Evolutionary conservation across 768 basidiomycete species (phyloP).

Genomic region (Baorangia bicolor): DNA sequence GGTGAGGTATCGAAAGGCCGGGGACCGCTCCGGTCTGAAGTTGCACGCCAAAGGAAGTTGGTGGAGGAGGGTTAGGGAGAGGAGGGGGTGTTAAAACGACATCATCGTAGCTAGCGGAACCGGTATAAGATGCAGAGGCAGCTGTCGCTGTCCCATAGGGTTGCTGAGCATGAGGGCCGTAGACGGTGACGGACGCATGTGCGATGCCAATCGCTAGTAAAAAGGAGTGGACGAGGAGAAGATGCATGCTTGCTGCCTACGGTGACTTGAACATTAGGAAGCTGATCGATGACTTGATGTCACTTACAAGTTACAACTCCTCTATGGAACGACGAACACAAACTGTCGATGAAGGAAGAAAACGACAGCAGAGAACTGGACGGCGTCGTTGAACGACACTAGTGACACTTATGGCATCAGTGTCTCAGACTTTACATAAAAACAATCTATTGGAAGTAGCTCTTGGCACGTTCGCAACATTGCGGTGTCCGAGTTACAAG

Average conservation of each 20-base stretch:
- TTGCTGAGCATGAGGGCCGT: slow-evolving; percentile 26
- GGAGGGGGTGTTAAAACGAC: slow-evolving; percentile 50
- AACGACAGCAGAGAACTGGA: background rate
- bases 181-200: slow-evolving; percentile 14
- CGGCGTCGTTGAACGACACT: background rate
- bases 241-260: slow-evolving; percentile 15
- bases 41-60: slow-evolving; percentile 42
- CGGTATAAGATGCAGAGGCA: slow-evolving; percentile 42
- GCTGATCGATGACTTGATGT: background rate
- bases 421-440: background rate
- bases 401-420: background rate
- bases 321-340: background rate
- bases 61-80: slow-evolving; percentile 44
- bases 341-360: background rate
- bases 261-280: background rate
- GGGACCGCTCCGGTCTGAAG: slow-evolving; percentile 32
- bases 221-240: slow-evolving; percentile 27
- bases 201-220: slow-evolving; percentile 9
- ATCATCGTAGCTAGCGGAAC: slow-evolving; percentile 52
- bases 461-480: no score
- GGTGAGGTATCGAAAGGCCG: slow-evolving; percentile 41
- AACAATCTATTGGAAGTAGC: background rate
- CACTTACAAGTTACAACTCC: slow-evolving; percentile 21
- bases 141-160: slow-evolving; percentile 34
- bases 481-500: no score